Conservation (phyloP, 2,329 filamentous ascomycete species). For the Diaporthe sp. region DNA sequence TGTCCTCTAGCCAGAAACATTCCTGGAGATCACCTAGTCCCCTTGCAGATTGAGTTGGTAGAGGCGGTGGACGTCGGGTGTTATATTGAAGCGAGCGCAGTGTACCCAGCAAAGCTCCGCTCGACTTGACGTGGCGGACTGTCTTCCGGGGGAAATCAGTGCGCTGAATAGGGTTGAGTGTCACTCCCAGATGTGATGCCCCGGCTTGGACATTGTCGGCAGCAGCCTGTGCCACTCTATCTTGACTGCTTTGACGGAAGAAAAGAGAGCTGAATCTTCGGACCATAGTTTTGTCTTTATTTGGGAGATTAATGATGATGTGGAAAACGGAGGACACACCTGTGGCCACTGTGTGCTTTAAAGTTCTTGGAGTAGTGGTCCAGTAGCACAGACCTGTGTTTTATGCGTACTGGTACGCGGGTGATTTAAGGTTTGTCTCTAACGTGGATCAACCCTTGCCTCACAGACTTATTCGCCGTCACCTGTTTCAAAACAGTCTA, state of each 20-base stretch:
- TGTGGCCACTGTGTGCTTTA: conserved; percentile 23
- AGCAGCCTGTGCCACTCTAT: not conserved
- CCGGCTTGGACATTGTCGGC: not conserved
- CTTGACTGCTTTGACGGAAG: conserved; percentile 14
- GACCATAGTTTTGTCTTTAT: not conserved
- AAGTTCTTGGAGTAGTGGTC: not conserved
- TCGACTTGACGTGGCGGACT: conserved; percentile 14
- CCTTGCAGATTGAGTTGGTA: not conserved
- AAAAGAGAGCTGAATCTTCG: conserved; percentile 22
- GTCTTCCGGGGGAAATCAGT: conserved; percentile 10
- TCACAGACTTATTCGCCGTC: conserved; percentile 8
- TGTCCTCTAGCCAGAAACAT: conserved; percentile 30
- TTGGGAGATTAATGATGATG: not conserved
- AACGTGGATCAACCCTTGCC: conserved; percentile 28
- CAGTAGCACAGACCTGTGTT: conserved; percentile 21
- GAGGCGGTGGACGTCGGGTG: not conserved
- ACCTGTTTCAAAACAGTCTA: conserved; percentile 28
- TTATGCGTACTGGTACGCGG: not conserved
- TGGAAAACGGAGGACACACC: not conserved
- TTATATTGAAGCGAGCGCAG: not conserved
- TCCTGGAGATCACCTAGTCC: conserved; percentile 26
- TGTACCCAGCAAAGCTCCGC: not conserved
- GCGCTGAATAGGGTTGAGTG: not conserved
- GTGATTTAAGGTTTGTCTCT: conserved; percentile 32
- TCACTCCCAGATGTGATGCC: not conserved